Base-by-base conservation (phyloP, 2,329 filamentous ascomycete genomes). In the Canariomyces notabilis region DNA sequence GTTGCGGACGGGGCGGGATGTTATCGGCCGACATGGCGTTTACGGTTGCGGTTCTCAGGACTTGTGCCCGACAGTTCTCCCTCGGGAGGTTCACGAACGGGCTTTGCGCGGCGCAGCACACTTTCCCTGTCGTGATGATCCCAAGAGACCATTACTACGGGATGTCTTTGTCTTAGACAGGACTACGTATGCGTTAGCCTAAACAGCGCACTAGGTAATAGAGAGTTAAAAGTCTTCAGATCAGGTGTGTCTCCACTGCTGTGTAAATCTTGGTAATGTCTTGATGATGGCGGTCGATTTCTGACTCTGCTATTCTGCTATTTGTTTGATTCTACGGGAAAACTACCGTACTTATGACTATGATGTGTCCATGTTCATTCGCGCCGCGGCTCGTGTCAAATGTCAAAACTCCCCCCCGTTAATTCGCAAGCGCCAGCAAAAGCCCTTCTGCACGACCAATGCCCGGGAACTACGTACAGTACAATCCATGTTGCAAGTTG, bases 171-270 rank as follows among this genome's bases (percentile, higher is more conserved):
- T 38, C 36, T 29, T 18, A 11, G 26, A 9, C 26, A 22, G 43
- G 45, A 48, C 42, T 31, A 39, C 39, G 37, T 48, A 50, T 42
- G 35, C 47, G 38, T 51, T 50, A 52, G 53, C 45, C 44, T 37
- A 37, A 52, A 40, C 47, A 54, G 48, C 49, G 49, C 47, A 52
- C 50, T 57, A 57, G 55, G 47, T 58, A 57, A 58, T 58, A 57
- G 49, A 57, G 34, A 57, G 46, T 54, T 54, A 55, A 49, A 53
- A 45, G 53, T 54, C 44, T 51, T 37, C 41, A 32, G 46, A 39
- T 41, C 29, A n/a, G n/a, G n/a, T 32, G 22, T 19, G 20, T 34
- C 8, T 11, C 36, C 36, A 6, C 18, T 31, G 22, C 16, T 41
- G 9, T 15, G 16, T 35, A 14, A 12, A 32, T 29, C n/a, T n/a